Evolutionary conservation across 257 asterid genomes (phyloP), one percentile per base, ranked within the genome.

Genomic region (Prunella vulgaris): DNA sequence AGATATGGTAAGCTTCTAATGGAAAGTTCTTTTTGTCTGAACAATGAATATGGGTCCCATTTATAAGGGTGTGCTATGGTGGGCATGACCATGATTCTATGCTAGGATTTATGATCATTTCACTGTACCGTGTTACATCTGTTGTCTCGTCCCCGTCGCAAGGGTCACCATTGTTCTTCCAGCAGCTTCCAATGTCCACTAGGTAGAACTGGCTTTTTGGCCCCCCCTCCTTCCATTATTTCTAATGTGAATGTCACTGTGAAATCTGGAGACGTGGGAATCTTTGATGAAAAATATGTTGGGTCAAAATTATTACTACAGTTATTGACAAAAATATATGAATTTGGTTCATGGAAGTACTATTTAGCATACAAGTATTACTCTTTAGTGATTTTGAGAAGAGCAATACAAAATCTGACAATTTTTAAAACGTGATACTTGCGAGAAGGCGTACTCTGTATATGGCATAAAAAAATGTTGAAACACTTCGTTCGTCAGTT

Each of bases 221-320:
- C 25, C 90, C 90, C n/a, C 46, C 90, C 93, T 9, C 86, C 92
- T 53, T 54, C 49, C 59, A 33, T 77, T 37, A 84, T 78, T 28
- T 79, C 79, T 33, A 86, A 63, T 17, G 84, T 79, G 84, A 86
- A 86, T 71, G 77, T 80, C 73, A 84, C 93, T 74, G 52, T 82
- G 80, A 86, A 84, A 66, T 86, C 72, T 28, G 89, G 90, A 21
- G 89, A 86, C 67, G 78, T 83, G 8, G 93, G 90, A 54, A 84
- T 71, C 87, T 86, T 68, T 27, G 60, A 51, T 38, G 46, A 51
- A 17, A 33, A 17, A 22, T 17, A 48, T 49, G 25, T 66, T 28
- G 48, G 24, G 56, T 18, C n/a, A 28, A 32, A 52, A 24, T 0
- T 33, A 5, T 5, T 10, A 2, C 35, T 25, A 30, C 35, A 30